Percentiles rank a stretch among this genome's conserved stretches.
phyloP scores from a whole-genome alignment of 441 rosid genomes.

The Eutrema salsugineum region DNA sequence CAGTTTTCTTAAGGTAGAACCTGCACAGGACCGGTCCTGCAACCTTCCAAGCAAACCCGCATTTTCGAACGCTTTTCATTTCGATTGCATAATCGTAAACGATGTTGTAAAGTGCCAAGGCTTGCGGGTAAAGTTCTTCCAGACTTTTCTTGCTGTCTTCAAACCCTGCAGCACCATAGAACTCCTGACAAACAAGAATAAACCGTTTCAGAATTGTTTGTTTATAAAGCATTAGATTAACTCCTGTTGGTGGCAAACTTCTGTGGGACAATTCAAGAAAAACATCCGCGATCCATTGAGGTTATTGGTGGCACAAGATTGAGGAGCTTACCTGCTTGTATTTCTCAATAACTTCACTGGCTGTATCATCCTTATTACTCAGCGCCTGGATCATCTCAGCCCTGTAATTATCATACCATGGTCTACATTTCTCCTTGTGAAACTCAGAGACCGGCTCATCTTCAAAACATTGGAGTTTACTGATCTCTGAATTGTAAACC shows the following conservation, averaged over 20 bases:
- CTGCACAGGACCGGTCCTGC: conserved; percentile 65
- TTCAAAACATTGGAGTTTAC: conserved; percentile 48
- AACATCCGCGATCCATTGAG: neutral
- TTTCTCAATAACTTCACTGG: conserved; percentile 29
- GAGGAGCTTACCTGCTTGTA: conserved; percentile 45
- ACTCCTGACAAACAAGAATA: conserved; percentile 28
- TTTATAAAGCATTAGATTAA: neutral
- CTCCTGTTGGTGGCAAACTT: neutral
- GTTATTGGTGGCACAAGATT: neutral
- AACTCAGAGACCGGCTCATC: conserved; percentile 21
- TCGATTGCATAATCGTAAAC: conserved; percentile 42
- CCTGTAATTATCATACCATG: conserved; percentile 40
- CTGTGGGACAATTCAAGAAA: neutral
- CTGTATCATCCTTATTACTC: conserved; percentile 9
- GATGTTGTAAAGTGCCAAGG: conserved; percentile 51
- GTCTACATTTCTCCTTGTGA: conserved; percentile 35
- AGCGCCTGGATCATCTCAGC: conserved; percentile 42
- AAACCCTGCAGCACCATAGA: conserved; percentile 53
- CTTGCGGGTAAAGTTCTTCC: conserved; percentile 44
- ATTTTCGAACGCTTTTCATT: neutral
- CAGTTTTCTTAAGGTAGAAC: conserved; percentile 18
- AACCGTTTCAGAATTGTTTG: neutral
- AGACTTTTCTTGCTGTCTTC: conserved; percentile 36
- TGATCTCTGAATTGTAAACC: conserved; percentile 38
- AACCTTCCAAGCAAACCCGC: conserved; percentile 67